Base-by-base conservation (phyloP, 106 monocot species). In the Phalaenopsis equestris region DNA sequence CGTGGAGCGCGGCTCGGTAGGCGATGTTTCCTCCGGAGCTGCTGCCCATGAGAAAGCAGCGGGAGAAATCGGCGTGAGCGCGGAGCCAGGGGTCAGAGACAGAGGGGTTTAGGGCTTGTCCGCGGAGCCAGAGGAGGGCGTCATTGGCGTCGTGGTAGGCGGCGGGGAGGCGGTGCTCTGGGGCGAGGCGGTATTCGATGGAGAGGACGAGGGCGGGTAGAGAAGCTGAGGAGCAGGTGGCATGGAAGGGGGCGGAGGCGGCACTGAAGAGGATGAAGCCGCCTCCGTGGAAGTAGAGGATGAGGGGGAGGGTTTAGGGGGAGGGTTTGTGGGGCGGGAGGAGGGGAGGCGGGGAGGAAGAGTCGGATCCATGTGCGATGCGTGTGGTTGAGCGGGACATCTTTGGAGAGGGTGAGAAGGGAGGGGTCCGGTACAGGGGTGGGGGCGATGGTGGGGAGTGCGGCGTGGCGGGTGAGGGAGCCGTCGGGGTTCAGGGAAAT, bases 401-500 rank as follows among this genome's bases (percentile, higher is more conserved):
- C 84, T 55, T 84, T 84, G 55, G 84, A 78, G 3, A 73, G 61
- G 48, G 70, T 74, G 17, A 47, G 16, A 7, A 73, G 14, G 10
- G 74, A 55, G 1, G 47, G 39, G 0, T 24, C n/a, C 42, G 8
- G 8, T 8, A 0, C 43, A 74, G 23, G 36, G 64, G 64, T 4
- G 12, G 61, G 14, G 1, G 80, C 56, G 36, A 55, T 46, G 23
- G 67, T 11, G 36, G 41, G 55, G 30, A 39, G 9, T 6, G 2
- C 2, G 78, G 37, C 15, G n/a, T 37, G 78, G 73, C 75, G 85
- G 43, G 39, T 77, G 41, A 87, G 65, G 56, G 85, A 74, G 55
- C 90, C 87, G 58, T 87, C 90, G 56, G 79, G 81, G 83, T 90
- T 82, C 73, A 58, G 79, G 6, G 83, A 74, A 79, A 90, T 85